Conservation (phyloP, 1,284 basidiomycete genomes). For the Sporisorium sorghi region DNA sequence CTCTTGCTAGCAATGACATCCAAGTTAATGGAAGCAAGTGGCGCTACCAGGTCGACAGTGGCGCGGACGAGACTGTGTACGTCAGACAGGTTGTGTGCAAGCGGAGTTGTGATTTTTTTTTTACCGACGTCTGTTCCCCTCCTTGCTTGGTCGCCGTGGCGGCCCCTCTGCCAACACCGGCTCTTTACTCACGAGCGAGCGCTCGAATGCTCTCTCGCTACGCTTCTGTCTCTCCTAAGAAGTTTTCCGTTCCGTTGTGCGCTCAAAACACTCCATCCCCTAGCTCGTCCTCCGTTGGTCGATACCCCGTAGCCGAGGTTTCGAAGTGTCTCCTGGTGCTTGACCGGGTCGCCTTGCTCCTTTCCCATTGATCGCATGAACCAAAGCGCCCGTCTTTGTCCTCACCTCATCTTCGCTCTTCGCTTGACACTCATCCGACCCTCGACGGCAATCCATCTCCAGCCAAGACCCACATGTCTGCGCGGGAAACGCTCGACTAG, state of each 20-base stretch:
- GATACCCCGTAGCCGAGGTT: slow-evolving; percentile 19
- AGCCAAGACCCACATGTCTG: no score
- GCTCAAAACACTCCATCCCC: not conserved
- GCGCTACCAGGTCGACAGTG: not conserved
- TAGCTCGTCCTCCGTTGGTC: not conserved
- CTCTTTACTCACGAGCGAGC: not conserved
- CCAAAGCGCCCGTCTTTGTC: no score
- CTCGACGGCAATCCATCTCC: slow-evolving; percentile 2
- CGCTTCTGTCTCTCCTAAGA: not conserved
- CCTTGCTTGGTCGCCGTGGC: slow-evolving; percentile 3
- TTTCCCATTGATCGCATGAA: not conserved
- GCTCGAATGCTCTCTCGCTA: not conserved
- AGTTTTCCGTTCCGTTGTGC: slow-evolving; percentile 1
- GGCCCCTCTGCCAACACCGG: not conserved
- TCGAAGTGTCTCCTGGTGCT: not conserved
- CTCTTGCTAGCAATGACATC: not conserved
- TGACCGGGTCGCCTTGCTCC: not conserved
- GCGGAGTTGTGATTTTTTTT: not conserved
- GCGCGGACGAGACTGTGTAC: not conserved
- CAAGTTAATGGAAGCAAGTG: not conserved
- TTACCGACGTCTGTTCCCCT: not conserved
- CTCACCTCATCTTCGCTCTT: not conserved
- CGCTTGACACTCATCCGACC: slow-evolving; percentile 10
- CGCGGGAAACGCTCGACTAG: not conserved
- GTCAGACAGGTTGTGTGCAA: not conserved